Evolutionary conservation across 179 eudicot genomes (phyloP).

Genomic region (Nepenthes alata): DNA sequence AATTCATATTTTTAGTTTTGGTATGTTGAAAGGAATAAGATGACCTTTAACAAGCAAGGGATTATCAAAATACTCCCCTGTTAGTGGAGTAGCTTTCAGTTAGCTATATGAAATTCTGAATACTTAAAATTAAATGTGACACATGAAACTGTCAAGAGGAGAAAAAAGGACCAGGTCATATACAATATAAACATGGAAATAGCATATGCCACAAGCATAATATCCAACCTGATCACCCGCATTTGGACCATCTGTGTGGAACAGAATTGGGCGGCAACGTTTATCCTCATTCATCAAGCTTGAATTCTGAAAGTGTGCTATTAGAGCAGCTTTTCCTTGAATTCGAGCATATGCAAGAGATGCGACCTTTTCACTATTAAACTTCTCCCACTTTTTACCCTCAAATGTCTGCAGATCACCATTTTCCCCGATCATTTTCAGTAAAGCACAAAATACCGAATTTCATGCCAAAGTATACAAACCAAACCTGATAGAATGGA

Average conservation of each 20-base stretch:
- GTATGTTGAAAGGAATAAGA: too few species aligned
- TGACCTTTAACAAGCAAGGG: too few species aligned
- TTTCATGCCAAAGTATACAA: neutral
- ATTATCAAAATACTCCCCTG: too few species aligned
- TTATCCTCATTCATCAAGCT: conserved; percentile 78
- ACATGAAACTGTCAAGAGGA: neutral
- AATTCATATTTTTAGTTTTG: too few species aligned
- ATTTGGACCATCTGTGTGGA: conserved; percentile 64
- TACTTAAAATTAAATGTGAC: neutral
- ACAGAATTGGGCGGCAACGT: conserved; percentile 65
- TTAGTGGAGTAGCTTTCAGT: neutral
- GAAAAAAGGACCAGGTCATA: neutral
- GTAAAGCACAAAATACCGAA: neutral
- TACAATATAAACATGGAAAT: neutral
- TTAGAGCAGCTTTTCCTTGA: conserved; percentile 58
- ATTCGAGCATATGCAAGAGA: conserved; percentile 68
- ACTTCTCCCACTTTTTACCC: conserved; percentile 71
- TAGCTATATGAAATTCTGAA: neutral
- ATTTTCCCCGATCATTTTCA: conserved; percentile 4
- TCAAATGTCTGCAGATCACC: conserved; percentile 42
- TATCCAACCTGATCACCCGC: conserved; percentile 60
- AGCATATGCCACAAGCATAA: neutral
- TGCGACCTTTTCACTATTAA: conserved; percentile 68
- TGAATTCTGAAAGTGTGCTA: conserved; percentile 69
- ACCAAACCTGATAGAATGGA: conserved; percentile 50